A percentile compares a stretch with the other conserved stretches of the same genome.
Conservation (phyloP, 257 asterid species). For the Solanum chilense region DNA sequence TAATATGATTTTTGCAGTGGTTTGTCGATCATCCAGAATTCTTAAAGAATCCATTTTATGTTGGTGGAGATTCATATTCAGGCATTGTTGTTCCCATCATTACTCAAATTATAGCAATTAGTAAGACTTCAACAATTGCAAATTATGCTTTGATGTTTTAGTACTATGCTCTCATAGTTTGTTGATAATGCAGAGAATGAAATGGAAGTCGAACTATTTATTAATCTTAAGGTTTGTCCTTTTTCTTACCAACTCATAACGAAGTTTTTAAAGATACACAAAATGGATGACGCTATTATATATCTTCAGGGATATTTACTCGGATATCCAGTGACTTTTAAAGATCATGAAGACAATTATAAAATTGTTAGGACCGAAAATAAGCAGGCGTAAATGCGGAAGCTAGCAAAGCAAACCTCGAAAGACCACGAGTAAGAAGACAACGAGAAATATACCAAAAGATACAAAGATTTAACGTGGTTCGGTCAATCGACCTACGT, state of each 20-base stretch:
- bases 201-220: neutral
- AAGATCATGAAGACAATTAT: neutral
- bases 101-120: neutral
- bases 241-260: neutral
- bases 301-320: slow-evolving; percentile 7
- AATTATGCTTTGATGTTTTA: neutral
- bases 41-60: slow-evolving; percentile 1
- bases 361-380: too few relatives aligned
- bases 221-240: slow-evolving; percentile 6
- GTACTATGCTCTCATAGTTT: neutral
- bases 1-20: slow-evolving; percentile 3
- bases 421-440: too few relatives aligned
- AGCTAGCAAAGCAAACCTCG: too few relatives aligned
- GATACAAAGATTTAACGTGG: too few relatives aligned
- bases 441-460: too few relatives aligned
- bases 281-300: neutral
- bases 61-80: slow-evolving; percentile 7
- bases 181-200: slow-evolving; percentile 10
- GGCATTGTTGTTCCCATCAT: slow-evolving; percentile 9
- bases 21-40: slow-evolving; percentile 5
- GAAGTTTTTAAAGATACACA: neutral
- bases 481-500: too few relatives aligned
- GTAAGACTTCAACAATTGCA: neutral
- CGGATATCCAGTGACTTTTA: slow-evolving; percentile 6
- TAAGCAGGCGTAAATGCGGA: too few relatives aligned